These are phyloP conservation scores for Schrenkiella parvula DNA, from an alignment of 345 rosid species.

Conservation along the genomic window DNA sequence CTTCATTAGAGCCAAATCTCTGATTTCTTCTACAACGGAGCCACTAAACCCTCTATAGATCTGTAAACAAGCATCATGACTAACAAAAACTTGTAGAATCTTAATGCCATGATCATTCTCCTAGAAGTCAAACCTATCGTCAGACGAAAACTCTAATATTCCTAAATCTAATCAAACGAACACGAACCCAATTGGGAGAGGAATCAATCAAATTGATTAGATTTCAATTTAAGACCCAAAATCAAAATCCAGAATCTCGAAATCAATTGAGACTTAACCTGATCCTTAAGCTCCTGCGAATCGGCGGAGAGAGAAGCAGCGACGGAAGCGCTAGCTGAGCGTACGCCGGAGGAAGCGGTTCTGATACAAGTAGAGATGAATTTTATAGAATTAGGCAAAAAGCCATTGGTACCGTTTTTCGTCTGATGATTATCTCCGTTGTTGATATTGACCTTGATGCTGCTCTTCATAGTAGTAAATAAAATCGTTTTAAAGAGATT, in stretches of 20 bases:
- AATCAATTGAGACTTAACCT: slow-evolving; percentile 34
- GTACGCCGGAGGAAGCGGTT: slow-evolving; percentile 94
- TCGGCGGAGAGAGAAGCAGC: slow-evolving; percentile 80
- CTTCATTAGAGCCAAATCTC: not conserved
- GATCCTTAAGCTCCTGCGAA: slow-evolving; percentile 56
- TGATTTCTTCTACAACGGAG: not conserved
- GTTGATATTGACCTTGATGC: slow-evolving; percentile 31
- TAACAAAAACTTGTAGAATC: not conserved
- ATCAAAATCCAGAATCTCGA: not conserved
- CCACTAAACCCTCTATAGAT: not conserved
- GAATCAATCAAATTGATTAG: not conserved
- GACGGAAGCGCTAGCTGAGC: slow-evolving; percentile 78
- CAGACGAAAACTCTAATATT: not conserved
- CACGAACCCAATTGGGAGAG: not conserved
- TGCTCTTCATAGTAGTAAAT: slow-evolving; percentile 64
- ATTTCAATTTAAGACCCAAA: not conserved
- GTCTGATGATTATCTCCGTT: slow-evolving; percentile 32
- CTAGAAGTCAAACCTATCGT: slow-evolving; percentile 16
- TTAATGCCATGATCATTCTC: slow-evolving; percentile 13
- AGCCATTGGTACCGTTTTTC: slow-evolving; percentile 42
- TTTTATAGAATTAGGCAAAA: slow-evolving; percentile 73
- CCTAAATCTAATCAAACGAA: not conserved
- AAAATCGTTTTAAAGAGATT: not conserved
- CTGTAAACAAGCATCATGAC: not conserved
- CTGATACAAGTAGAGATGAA: slow-evolving; percentile 81